Evolutionary conservation across 2,329 filamentous ascomycete species (phyloP).

Genomic region (Pseudogymnoascus sp.): DNA sequence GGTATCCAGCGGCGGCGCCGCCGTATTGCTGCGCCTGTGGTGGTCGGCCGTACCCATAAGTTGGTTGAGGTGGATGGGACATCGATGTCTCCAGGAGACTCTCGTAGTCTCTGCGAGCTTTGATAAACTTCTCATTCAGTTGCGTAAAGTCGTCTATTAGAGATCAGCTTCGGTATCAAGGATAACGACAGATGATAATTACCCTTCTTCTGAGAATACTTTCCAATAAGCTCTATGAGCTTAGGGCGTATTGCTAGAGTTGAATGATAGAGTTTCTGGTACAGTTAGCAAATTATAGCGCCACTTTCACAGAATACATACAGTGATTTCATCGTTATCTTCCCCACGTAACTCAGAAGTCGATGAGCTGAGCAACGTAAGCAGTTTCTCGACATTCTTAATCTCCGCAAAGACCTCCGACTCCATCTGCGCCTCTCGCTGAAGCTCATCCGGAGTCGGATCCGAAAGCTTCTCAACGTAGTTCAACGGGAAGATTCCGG

Average conservation of each 20-base stretch:
- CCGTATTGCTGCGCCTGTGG: conserved; percentile 13
- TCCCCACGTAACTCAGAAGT: conserved; percentile 72
- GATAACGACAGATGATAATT: conserved; percentile 17
- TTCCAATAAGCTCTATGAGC: conserved; percentile 94
- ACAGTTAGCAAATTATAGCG: conserved; percentile 27
- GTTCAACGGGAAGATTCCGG: conserved; percentile 95
- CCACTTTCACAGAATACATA: conserved; percentile 32
- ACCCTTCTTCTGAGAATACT: conserved; percentile 99
- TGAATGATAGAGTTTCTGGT: conserved; percentile 73
- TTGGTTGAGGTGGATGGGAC: conserved; percentile 80
- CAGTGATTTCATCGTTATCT: conserved; percentile 95
- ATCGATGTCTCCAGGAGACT: conserved; percentile 92
- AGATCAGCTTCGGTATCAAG: conserved; percentile 14
- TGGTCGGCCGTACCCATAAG: conserved; percentile 51
- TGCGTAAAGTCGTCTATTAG: conserved; percentile 91
- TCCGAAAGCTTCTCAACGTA: conserved; percentile 97
- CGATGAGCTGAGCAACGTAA: conserved; percentile 85
- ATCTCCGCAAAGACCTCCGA: conserved; percentile 69
- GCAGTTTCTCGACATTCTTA: conserved; percentile 69
- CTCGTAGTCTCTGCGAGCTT: conserved; percentile 93
- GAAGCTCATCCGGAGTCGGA: conserved; percentile 86
- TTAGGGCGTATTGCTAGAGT: conserved; percentile 92
- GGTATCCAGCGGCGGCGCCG: conserved; percentile 25
- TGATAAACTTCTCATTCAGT: conserved; percentile 98
- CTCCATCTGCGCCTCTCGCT: conserved; percentile 95